Conservation (phyloP, 2,329 filamentous ascomycete genomes). For the Diaporthe batatas region DNA sequence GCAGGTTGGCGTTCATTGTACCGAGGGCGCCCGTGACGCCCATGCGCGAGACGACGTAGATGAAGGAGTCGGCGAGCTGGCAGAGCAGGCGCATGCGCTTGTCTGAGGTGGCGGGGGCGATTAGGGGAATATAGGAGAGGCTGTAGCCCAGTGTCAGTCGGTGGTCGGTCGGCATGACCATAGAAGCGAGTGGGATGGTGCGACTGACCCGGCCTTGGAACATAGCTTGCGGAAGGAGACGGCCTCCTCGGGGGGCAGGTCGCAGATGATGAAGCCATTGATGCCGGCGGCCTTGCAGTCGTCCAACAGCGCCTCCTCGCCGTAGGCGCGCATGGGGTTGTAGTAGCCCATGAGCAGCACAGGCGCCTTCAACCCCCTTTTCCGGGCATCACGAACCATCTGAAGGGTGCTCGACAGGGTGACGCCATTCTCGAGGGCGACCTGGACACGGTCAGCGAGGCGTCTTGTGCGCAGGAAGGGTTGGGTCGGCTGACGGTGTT, state of each 20-base stretch:
- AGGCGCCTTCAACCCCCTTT: conserved; percentile 81
- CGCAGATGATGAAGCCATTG: conserved; percentile 97
- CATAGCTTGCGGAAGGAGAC: conserved; percentile 91
- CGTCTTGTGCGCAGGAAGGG: not conserved
- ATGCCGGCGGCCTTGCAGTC: conserved; percentile 88
- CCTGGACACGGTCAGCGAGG: conserved; percentile 37
- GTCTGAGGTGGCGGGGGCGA: conserved; percentile 93
- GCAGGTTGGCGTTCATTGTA: conserved; percentile 83
- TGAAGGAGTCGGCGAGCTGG: conserved; percentile 97
- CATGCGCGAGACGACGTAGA: conserved; percentile 98
- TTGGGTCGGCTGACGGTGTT: conserved; percentile 76
- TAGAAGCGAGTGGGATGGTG: too few species aligned
- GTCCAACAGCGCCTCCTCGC: conserved; percentile 87
- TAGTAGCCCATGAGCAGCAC: conserved; percentile 99
- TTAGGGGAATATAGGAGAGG: conserved; percentile 96
- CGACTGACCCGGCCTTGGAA: conserved; percentile 76
- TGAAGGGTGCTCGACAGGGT: conserved; percentile 83
- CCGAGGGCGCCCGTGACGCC: conserved; percentile 94
- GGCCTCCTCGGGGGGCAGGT: conserved; percentile 95
- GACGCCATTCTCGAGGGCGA: conserved; percentile 89
- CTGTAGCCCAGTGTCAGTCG: conserved; percentile 55
- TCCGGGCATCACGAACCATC: conserved; percentile 86
- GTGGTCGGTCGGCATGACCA: not conserved
- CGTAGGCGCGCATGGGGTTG: conserved; percentile 94
- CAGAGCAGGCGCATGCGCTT: conserved; percentile 95